Percentiles rank a stretch among this genome's conserved stretches.
Evolutionary conservation across 169 alveolate species (phyloP).

Genomic region (Plasmodium gonderi): DNA sequence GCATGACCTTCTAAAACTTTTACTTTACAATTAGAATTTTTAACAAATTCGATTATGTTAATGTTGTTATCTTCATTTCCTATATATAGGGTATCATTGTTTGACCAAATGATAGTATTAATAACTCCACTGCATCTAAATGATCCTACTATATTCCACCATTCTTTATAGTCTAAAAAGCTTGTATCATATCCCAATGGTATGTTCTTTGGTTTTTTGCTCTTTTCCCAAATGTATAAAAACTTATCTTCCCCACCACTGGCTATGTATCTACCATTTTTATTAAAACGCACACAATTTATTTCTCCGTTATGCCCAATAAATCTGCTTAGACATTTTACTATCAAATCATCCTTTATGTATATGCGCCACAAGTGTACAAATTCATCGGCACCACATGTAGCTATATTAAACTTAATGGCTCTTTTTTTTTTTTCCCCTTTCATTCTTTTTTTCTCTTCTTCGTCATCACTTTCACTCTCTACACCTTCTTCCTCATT

Average conservation of each 20-base stretch:
- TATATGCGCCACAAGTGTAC: slow-evolving; percentile 90
- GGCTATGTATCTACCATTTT: slow-evolving; percentile 88
- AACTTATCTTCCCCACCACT: slow-evolving; percentile 92
- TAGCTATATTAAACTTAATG: slow-evolving; percentile 82
- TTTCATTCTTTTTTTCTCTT: background rate
- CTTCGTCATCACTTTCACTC: background rate
- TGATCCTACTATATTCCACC: slow-evolving; percentile 84
- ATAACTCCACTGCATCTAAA: slow-evolving; percentile 81
- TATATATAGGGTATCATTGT: slow-evolving; percentile 57
- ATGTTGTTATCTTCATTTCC: slow-evolving; percentile 73
- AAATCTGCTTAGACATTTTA: slow-evolving; percentile 85
- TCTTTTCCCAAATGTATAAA: slow-evolving; percentile 85
- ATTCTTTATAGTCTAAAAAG: slow-evolving; percentile 83
- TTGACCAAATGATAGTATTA: slow-evolving; percentile 62
- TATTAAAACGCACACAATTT: slow-evolving; percentile 90
- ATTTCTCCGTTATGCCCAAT: slow-evolving; percentile 92
- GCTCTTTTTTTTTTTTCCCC: slow-evolving; percentile 16
- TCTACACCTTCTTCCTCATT: background rate
- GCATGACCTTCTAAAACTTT: slow-evolving; percentile 88
- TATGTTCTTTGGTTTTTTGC: slow-evolving; percentile 77
- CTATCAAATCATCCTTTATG: slow-evolving; percentile 85
- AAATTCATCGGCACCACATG: slow-evolving; percentile 94
- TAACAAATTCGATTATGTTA: slow-evolving; percentile 70
- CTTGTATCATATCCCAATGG: slow-evolving; percentile 80
- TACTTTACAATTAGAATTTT: slow-evolving; percentile 75